phyloP scores from a whole-genome alignment of 2,329 filamentous ascomycete species.

The Exophiala sideris region DNA sequence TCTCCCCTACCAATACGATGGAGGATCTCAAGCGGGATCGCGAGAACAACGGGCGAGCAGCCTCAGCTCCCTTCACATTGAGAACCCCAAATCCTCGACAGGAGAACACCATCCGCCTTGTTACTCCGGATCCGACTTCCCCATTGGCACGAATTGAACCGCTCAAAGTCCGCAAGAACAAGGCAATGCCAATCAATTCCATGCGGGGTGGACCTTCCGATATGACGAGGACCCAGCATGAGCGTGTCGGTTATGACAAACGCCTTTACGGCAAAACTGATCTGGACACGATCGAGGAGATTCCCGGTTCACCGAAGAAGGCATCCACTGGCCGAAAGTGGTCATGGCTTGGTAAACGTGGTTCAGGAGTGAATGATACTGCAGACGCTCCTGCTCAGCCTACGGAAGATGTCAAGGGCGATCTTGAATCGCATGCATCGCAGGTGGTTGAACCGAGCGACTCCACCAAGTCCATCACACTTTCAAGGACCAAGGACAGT shows the following conservation, averaged over 20 bases:
- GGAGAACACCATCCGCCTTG: conserved; percentile 54
- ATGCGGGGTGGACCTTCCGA: conserved; percentile 32
- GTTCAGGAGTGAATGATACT: conserved; percentile 14
- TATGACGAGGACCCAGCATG: conserved; percentile 24
- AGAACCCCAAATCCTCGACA: conserved; percentile 23
- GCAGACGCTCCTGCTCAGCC: conserved; percentile 24
- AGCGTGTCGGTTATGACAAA: conserved; percentile 29
- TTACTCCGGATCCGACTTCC: conserved; percentile 50
- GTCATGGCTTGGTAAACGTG: conserved; percentile 44
- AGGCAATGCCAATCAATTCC: conserved; percentile 27
- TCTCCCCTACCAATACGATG: conserved; percentile 25
- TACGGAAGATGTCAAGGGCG: conserved; percentile 31
- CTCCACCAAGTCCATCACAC: conserved; percentile 14
- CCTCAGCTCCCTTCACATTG: conserved; percentile 30
- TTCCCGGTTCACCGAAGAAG: conserved; percentile 35
- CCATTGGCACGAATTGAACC: conserved; percentile 48
- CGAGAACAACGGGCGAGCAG: conserved; percentile 30
- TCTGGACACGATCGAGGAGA: conserved; percentile 45
- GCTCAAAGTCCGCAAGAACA: conserved; percentile 54
- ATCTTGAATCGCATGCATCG: conserved; percentile 11
- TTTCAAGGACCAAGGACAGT: conserved; percentile 8
- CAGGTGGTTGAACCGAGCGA: conserved; percentile 30
- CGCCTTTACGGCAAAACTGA: conserved; percentile 30
- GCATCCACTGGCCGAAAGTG: conserved; percentile 37
- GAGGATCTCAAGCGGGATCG: conserved; percentile 26